Conservation (phyloP, 129 eudicot species). For the Flaveria bidentis region DNA sequence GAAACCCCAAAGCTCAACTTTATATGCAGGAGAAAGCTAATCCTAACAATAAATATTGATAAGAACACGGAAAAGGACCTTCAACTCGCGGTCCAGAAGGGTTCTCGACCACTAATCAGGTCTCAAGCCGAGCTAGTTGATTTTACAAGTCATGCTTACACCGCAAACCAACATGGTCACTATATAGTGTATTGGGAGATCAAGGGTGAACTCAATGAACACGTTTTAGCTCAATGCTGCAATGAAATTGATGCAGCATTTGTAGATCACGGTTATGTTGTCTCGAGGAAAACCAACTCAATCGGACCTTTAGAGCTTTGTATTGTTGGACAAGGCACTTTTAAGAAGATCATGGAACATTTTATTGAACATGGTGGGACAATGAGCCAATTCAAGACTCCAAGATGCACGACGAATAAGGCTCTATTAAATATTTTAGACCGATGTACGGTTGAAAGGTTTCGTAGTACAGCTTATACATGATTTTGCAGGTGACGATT, state of each 20-base stretch:
- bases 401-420: conserved; percentile 71
- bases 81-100: conserved; percentile 70
- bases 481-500: conserved; percentile 19
- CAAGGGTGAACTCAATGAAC: conserved; percentile 58
- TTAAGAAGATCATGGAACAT: conserved; percentile 72
- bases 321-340: conserved; percentile 73
- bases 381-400: conserved; percentile 90
- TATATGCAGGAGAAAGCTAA: conserved; percentile 77
- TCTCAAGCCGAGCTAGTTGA: conserved; percentile 66
- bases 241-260: conserved; percentile 74
- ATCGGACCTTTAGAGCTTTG: conserved; percentile 81
- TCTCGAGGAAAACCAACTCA: conserved; percentile 59
- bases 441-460: conserved; percentile 49
- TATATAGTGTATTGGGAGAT: conserved; percentile 88
- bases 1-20: conserved; percentile 72
- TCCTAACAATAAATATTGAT: conserved; percentile 76
- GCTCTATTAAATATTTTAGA: conserved; percentile 50
- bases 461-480: conserved; percentile 57
- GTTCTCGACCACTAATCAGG: conserved; percentile 50
- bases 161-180: conserved; percentile 64
- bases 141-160: conserved; percentile 80
- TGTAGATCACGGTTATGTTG: conserved; percentile 78
- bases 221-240: conserved; percentile 55
- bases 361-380: conserved; percentile 71
- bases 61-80: conserved; percentile 94